Evolutionary conservation across 441 rosid genomes (phyloP).

Genomic region (Lepidium campestre): DNA sequence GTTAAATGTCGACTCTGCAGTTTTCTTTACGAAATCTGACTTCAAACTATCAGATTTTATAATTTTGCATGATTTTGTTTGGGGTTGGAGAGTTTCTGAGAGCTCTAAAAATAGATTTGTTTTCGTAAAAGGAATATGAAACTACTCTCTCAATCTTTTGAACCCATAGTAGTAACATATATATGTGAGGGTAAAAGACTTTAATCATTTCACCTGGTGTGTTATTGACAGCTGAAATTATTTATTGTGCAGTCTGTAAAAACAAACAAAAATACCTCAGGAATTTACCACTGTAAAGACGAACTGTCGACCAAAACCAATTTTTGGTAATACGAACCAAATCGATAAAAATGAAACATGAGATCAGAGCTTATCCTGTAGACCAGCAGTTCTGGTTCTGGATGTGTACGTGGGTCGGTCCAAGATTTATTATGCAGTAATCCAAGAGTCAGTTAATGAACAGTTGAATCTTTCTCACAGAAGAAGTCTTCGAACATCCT

Average conservation of each 20-base stretch:
- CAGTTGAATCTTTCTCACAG: constrained; percentile 35
- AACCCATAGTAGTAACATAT: not conserved
- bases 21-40: too few species aligned
- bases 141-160: not conserved
- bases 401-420: constrained; percentile 11
- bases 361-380: constrained; percentile 11
- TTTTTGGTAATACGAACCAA: not conserved
- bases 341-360: constrained; percentile 1
- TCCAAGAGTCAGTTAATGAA: constrained; percentile 6
- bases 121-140: not conserved
- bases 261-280: constrained; percentile 15
- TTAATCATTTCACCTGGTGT: constrained; percentile 1
- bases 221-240: constrained; percentile 17
- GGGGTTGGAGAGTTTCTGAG: not conserved
- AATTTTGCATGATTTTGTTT: too few species aligned
- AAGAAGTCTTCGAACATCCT: constrained; percentile 75
- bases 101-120: not conserved
- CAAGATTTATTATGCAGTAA: constrained; percentile 18
- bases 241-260: not conserved
- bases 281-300: not conserved
- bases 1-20: too few species aligned
- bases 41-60: too few species aligned
- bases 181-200: not conserved
- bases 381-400: constrained; percentile 18
- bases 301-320: constrained; percentile 12